These are phyloP conservation scores for Dictyostelium gargantuum DNA, from an alignment of 208 protist species.

Conservation along the genomic window DNA sequence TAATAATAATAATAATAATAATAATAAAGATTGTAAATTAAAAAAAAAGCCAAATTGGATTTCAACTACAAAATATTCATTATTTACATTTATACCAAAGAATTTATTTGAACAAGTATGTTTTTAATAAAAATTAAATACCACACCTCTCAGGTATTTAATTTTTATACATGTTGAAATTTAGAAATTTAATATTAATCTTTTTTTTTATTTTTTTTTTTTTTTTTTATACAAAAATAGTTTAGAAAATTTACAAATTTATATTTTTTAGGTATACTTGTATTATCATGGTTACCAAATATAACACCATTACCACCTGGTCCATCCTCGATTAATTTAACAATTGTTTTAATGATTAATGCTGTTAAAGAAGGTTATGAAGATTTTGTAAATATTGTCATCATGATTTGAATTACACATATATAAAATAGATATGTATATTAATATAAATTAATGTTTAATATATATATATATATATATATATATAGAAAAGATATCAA, in stretches of 20 bases:
- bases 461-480: too few relatives aligned
- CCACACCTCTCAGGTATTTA: too few relatives aligned
- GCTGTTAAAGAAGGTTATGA: slow-evolving; percentile 84
- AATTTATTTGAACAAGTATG: slow-evolving; percentile 85
- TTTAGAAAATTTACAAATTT: slow-evolving; percentile 91
- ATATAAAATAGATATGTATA: too few relatives aligned
- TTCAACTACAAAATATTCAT: slow-evolving; percentile 81
- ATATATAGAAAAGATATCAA: slow-evolving; percentile 55
- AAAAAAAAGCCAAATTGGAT: slow-evolving; percentile 63
- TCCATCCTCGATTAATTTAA: slow-evolving; percentile 79
- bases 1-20: neutral
- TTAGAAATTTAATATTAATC: neutral
- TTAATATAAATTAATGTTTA: too few relatives aligned
- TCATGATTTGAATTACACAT: too few relatives aligned
- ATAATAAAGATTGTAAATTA: neutral
- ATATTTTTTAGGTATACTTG: slow-evolving; percentile 91
- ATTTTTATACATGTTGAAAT: too few relatives aligned
- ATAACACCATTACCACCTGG: slow-evolving; percentile 91
- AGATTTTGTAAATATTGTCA: slow-evolving; percentile 73
- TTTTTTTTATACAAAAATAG: neutral
- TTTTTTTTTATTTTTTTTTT: neutral
- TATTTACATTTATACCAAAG: slow-evolving; percentile 81
- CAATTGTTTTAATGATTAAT: slow-evolving; percentile 79
- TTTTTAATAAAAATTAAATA: too few relatives aligned
- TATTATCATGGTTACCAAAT: slow-evolving; percentile 82